Percentiles rank a stretch among this genome's conserved stretches.
Evolutionary conservation across 176 grass and related monocot species (phyloP).

Genomic region (Zizania latifolia): DNA sequence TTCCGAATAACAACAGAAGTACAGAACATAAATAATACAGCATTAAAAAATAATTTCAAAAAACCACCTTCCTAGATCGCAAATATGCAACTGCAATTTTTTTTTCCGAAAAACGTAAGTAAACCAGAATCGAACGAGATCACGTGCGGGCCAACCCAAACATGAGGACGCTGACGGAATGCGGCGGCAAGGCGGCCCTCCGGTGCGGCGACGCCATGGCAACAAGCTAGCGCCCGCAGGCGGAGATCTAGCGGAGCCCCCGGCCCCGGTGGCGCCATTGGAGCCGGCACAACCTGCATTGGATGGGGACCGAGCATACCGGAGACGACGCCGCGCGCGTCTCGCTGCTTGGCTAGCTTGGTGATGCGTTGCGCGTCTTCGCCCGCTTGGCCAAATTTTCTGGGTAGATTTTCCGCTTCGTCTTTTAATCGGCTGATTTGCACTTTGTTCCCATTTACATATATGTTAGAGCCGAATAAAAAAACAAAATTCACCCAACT

Average conservation of each 20-base stretch:
- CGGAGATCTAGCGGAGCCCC: not conserved
- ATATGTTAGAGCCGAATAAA: too few relatives aligned
- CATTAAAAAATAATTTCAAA: slow-evolving; percentile 14
- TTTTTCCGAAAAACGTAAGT: not conserved
- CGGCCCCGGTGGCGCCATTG: not conserved
- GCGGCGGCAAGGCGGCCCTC: not conserved
- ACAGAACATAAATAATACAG: slow-evolving; percentile 7
- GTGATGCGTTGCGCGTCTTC: not conserved
- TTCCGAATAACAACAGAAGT: slow-evolving; percentile 2
- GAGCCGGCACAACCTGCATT: not conserved
- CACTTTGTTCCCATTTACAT: too few relatives aligned
- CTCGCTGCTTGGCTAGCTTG: slow-evolving; percentile 14
- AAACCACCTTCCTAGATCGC: not conserved
- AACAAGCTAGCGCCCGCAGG: not conserved
- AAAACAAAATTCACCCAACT: too few relatives aligned
- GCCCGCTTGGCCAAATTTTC: too few relatives aligned
- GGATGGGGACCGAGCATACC: not conserved
- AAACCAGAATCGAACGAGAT: not conserved
- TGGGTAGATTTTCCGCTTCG: too few relatives aligned
- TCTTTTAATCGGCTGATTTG: too few relatives aligned
- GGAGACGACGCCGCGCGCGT: not conserved
- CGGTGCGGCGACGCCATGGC: not conserved
- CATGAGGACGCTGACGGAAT: slow-evolving; percentile 85
- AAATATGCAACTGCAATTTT: slow-evolving; percentile 6
- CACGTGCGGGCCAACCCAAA: too few relatives aligned